These are phyloP conservation scores for Kazachstania taianensis DNA, from an alignment of 805 yeast genomes.

Conservation along the genomic window DNA sequence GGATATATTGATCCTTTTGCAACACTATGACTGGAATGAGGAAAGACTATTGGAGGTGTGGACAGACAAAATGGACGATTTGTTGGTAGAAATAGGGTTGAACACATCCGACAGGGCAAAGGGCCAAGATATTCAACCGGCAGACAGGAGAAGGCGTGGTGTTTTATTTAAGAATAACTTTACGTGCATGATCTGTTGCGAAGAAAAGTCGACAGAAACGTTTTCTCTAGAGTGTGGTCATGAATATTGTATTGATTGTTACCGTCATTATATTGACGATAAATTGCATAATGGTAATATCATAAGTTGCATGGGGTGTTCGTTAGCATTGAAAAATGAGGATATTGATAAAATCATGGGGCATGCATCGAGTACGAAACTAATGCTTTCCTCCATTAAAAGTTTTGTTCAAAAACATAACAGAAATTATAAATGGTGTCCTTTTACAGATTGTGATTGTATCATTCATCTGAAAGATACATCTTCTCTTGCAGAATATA, in stretches of 20 bases:
- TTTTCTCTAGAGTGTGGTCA: conserved; percentile 63
- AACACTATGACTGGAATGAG: conserved; percentile 48
- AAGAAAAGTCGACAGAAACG: conserved; percentile 32
- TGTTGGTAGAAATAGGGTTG: conserved; percentile 29
- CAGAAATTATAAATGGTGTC: conserved; percentile 61
- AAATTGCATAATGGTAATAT: conserved; percentile 34
- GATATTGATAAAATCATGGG: conserved; percentile 37
- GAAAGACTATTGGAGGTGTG: conserved; percentile 47
- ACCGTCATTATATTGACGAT: conserved; percentile 45
- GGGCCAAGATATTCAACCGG: neutral
- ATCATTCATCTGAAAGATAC: conserved; percentile 38
- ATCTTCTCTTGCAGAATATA: conserved; percentile 19
- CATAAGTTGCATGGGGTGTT: conserved; percentile 58
- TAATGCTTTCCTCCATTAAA: conserved; percentile 33
- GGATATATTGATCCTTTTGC: conserved; percentile 35
- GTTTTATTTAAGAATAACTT: conserved; percentile 23
- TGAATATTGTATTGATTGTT: conserved; percentile 61
- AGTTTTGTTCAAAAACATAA: conserved; percentile 43
- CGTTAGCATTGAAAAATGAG: conserved; percentile 29
- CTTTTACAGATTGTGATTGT: conserved; percentile 66
- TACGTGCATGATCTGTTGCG: conserved; percentile 67
- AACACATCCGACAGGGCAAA: neutral
- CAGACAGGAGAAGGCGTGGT: neutral
- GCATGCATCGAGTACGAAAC: conserved; percentile 20
- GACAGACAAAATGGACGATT: conserved; percentile 34